These are phyloP conservation scores for Purpureocillium takamizusanense DNA, from an alignment of 2,329 filamentous ascomycete genomes.

Conservation along the genomic window DNA sequence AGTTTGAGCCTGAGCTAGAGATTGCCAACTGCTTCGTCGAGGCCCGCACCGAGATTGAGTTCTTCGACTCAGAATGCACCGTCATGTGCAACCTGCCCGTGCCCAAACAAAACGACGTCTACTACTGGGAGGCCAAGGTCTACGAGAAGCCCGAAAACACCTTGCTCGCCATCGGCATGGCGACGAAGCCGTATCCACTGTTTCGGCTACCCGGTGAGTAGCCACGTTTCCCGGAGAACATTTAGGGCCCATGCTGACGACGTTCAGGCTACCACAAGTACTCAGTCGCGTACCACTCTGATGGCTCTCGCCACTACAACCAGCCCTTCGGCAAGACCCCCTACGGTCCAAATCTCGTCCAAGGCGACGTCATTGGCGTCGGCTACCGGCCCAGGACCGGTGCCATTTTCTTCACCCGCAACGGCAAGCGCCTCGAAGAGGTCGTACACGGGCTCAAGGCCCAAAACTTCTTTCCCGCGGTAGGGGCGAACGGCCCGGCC, in stretches of 20 bases:
- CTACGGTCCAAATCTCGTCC: constrained; percentile 78
- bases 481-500: constrained; percentile 92
- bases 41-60: constrained; percentile 92
- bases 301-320: constrained; percentile 79
- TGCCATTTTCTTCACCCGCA: constrained; percentile 95
- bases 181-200: constrained; percentile 92
- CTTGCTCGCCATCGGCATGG: constrained; percentile 82
- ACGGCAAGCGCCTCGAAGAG: constrained; percentile 94
- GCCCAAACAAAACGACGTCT: constrained; percentile 97
- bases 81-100: constrained; percentile 95
- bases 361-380: constrained; percentile 92
- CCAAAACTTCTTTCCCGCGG: constrained; percentile 94
- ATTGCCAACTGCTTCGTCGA: constrained; percentile 99
- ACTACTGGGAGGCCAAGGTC: constrained; percentile 99
- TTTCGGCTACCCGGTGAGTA: constrained; percentile 79
- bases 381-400: constrained; percentile 92
- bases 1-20: constrained; percentile 97
- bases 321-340: constrained; percentile 75
- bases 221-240: constrained; percentile 17
- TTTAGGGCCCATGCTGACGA: not conserved
- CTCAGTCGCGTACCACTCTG: constrained; percentile 85
- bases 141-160: constrained; percentile 94
- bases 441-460: constrained; percentile 86
- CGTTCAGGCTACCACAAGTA: constrained; percentile 72
- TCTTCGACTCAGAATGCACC: constrained; percentile 96